A percentile compares a stretch with the other conserved stretches of the same genome.
Conservation (phyloP, 768 basidiomycete species). For the Pilatotrama ljubarskyi region DNA sequence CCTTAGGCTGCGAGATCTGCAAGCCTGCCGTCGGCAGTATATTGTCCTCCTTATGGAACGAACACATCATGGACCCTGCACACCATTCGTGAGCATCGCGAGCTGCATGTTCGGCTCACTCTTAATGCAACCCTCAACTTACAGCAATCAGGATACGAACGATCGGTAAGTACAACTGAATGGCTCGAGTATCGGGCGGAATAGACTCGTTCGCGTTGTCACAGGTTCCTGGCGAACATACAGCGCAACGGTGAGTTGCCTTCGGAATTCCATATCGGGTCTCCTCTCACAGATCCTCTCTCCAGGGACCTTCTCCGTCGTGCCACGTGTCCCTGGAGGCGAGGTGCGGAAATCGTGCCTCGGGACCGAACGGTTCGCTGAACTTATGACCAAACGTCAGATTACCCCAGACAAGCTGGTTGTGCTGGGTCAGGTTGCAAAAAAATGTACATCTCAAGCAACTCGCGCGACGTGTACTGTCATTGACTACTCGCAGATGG, state of each 20-base stretch:
- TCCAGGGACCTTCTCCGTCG: conserved; percentile 62
- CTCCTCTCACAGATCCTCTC: not conserved
- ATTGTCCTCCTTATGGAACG: conserved; percentile 57
- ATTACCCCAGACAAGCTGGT: conserved; percentile 67
- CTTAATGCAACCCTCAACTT: not conserved
- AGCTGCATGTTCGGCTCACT: not conserved
- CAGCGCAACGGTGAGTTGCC: conserved; percentile 53
- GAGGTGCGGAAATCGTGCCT: conserved; percentile 41
- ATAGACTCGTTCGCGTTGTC: conserved; percentile 62
- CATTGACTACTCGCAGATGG: conserved; percentile 32
- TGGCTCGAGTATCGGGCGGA: conserved; percentile 50
- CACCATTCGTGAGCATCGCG: conserved; percentile 51
- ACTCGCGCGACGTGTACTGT: not conserved
- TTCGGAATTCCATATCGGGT: not conserved
- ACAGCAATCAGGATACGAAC: conserved; percentile 66
- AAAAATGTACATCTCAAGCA: conserved; percentile 48
- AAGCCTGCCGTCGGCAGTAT: conserved; percentile 64
- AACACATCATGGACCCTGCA: conserved; percentile 58
- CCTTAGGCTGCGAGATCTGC: conserved; percentile 72
- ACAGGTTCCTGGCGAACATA: conserved; percentile 65
- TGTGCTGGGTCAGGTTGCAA: conserved; percentile 61
- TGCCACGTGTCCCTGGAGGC: conserved; percentile 71
- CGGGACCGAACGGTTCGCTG: no score
- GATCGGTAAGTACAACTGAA: conserved; percentile 38
- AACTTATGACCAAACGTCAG: conserved; percentile 10